Percentiles rank a stretch among this genome's conserved stretches.
phyloP scores from a whole-genome alignment of 2,329 filamentous ascomycete species.

The Massarina eburnea region DNA sequence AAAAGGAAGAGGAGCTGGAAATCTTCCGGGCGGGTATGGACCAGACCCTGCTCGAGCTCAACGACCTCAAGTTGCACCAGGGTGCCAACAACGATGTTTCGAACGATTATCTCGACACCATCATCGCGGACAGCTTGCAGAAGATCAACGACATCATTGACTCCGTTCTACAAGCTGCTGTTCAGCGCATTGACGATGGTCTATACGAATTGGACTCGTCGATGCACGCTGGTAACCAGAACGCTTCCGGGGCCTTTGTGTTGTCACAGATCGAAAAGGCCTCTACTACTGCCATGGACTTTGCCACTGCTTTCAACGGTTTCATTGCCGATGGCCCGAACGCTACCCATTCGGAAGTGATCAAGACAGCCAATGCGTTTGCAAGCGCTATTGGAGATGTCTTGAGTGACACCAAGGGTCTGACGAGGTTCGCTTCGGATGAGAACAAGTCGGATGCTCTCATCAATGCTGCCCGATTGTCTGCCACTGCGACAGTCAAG shows the following conservation, averaged over 20 bases:
- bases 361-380: constrained; percentile 89
- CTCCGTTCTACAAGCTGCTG: constrained; percentile 89
- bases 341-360: constrained; percentile 85
- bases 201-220: constrained; percentile 95
- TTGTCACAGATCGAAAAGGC: constrained; percentile 97
- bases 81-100: constrained; percentile 74
- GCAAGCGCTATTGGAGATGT: constrained; percentile 90
- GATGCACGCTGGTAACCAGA: constrained; percentile 99
- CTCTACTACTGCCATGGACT: constrained; percentile 90
- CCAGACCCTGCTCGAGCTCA: constrained; percentile 87
- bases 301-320: constrained; percentile 97
- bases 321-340: constrained; percentile 97
- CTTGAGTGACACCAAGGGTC: constrained; percentile 92
- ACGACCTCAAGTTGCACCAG: constrained; percentile 70
- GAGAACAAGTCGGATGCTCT: constrained; percentile 92
- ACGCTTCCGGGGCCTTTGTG: constrained; percentile 90
- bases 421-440: constrained; percentile 88
- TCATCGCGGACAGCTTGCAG: constrained; percentile 81
- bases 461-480: constrained; percentile 77
- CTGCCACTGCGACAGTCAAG: constrained; percentile 82
- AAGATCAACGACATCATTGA: constrained; percentile 99
- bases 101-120: constrained; percentile 86
- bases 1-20: constrained; percentile 97
- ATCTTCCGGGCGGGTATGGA: constrained; percentile 99
- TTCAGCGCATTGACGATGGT: constrained; percentile 92